These are phyloP conservation scores for Gossypium rotundifolium DNA, from an alignment of 345 rosid genomes.

Conservation along the genomic window DNA sequence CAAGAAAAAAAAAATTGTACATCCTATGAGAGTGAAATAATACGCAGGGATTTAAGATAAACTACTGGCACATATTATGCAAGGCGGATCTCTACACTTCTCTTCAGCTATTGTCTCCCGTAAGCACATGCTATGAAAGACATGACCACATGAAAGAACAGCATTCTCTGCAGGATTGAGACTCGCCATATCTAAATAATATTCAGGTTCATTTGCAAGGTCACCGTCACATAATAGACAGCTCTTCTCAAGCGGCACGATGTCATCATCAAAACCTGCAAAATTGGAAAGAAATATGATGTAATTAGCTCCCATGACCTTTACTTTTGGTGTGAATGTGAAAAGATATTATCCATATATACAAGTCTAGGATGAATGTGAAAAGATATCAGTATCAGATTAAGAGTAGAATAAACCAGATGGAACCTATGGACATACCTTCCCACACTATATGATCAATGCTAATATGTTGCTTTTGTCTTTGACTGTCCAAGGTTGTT, in stretches of 20 bases:
- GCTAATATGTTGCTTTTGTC: neutral
- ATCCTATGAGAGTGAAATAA: neutral
- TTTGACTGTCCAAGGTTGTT: neutral
- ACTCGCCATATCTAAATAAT: neutral
- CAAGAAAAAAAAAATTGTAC: neutral
- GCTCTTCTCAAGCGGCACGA: neutral
- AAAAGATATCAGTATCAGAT: neutral
- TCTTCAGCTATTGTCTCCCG: neutral
- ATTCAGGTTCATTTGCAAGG: conserved; percentile 16
- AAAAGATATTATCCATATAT: no score
- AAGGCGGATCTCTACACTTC: conserved; percentile 17
- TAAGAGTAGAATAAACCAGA: neutral
- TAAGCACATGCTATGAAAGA: conserved; percentile 23
- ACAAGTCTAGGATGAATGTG: neutral
- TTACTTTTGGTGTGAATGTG: neutral
- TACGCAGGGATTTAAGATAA: neutral
- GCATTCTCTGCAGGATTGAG: conserved; percentile 17
- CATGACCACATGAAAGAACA: conserved; percentile 29
- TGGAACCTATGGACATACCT: neutral
- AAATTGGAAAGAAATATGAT: neutral
- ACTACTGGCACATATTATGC: conserved; percentile 9
- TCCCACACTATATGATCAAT: neutral
- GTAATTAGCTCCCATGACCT: neutral
- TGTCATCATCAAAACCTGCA: conserved; percentile 3
- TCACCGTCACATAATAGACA: conserved; percentile 19